Conservation (phyloP, 495 filamentous ascomycete species). For the Tuber brumale region DNA sequence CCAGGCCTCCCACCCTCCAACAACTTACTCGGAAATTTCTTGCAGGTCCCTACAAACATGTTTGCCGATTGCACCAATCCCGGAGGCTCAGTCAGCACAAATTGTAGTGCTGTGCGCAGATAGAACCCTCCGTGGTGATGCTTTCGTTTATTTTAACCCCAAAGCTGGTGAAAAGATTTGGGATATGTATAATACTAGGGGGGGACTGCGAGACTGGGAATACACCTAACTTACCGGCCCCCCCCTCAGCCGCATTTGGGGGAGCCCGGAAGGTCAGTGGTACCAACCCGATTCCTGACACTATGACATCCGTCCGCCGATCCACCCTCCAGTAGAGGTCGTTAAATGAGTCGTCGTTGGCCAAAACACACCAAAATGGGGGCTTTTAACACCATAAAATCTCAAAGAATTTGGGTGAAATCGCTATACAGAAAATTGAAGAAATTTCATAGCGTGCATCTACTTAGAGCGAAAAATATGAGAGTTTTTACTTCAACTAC, state of each 20-base stretch:
- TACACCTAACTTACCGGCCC: too few species aligned
- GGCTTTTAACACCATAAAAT: too few species aligned
- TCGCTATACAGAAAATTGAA: too few species aligned
- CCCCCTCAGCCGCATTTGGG: not conserved
- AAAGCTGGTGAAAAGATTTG: not conserved
- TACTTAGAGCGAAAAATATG: too few species aligned
- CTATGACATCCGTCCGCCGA: too few species aligned
- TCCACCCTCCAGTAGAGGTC: too few species aligned
- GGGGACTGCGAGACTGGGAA: not conserved
- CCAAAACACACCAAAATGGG: too few species aligned
- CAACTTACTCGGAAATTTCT: conserved; percentile 7
- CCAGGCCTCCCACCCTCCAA: not conserved
- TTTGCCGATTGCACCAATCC: conserved; percentile 10
- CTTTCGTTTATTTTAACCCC: not conserved
- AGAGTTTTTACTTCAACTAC: too few species aligned
- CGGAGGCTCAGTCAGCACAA: not conserved
- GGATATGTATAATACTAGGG: not conserved
- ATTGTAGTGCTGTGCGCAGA: not conserved
- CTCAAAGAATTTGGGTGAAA: too few species aligned
- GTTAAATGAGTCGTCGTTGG: too few species aligned
- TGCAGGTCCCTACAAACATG: not conserved
- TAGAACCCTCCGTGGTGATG: not conserved
- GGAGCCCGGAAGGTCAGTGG: not conserved
- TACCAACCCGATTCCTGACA: not conserved
- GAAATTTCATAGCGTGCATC: too few species aligned